Evolutionary conservation across 768 basidiomycete species (phyloP).

Genomic region (Dentipellis sp.): DNA sequence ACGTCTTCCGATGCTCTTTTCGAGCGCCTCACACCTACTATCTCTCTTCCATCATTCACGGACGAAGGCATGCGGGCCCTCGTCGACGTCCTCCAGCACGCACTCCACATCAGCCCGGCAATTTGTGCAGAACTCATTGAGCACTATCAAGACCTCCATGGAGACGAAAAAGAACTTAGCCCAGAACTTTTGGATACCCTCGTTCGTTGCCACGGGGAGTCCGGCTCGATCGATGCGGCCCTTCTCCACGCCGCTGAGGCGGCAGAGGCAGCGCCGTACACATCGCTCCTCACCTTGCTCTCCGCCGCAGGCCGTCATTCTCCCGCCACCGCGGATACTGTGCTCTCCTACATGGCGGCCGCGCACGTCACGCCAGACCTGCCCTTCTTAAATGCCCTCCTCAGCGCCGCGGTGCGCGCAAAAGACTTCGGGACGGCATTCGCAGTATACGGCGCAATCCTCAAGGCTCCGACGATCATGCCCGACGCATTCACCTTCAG

Average conservation of each 20-base stretch:
- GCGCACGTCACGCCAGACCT: slow-evolving; percentile 29
- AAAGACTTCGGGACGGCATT: slow-evolving; percentile 29
- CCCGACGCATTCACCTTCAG: slow-evolving; percentile 20
- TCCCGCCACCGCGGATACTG: slow-evolving; percentile 21
- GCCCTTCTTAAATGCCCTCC: slow-evolving; percentile 39
- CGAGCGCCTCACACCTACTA: slow-evolving; percentile 13
- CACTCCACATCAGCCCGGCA: slow-evolving; percentile 3
- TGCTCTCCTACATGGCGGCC: slow-evolving; percentile 31
- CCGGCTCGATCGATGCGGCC: slow-evolving; percentile 23
- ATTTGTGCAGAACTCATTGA: slow-evolving; percentile 13
- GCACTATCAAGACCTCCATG: slow-evolving; percentile 5
- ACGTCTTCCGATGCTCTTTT: slow-evolving; percentile 10
- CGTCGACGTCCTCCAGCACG: slow-evolving; percentile 17
- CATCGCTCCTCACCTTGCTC: slow-evolving; percentile 29
- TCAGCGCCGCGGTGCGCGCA: slow-evolving; percentile 28
- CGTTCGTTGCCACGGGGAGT: slow-evolving; percentile 22
- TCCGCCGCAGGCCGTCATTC: slow-evolving; percentile 19
- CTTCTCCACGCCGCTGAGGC: slow-evolving; percentile 18
- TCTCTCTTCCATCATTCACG: slow-evolving; percentile 17
- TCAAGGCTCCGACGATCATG: slow-evolving; percentile 23
- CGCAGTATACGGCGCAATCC: slow-evolving; percentile 32
- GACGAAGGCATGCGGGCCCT: slow-evolving; percentile 23
- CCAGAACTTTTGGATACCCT: slow-evolving; percentile 12
- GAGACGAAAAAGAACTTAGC: slow-evolving; percentile 5
- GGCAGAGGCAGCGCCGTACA: slow-evolving; percentile 25